Conservation (phyloP, 805 yeast species). For the Cyberlindnera japonica region DNA sequence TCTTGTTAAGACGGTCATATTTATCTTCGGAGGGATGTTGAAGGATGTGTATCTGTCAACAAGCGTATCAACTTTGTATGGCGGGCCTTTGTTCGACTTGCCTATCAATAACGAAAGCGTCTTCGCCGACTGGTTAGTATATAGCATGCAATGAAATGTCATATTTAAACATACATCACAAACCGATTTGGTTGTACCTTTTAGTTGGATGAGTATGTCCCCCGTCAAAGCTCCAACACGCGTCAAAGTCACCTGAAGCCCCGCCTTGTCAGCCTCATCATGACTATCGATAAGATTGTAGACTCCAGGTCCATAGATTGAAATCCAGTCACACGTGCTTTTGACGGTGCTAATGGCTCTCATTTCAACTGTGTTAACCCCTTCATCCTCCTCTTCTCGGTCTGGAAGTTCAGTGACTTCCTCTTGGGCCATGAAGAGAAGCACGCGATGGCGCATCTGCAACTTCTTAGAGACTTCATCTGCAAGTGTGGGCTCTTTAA, state of each 20-base stretch:
- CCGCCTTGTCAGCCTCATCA: not conserved
- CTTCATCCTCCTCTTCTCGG: not conserved
- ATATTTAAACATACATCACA: slow-evolving; percentile 3
- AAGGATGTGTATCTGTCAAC: slow-evolving; percentile 8
- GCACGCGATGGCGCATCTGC: not conserved
- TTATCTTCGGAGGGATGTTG: not conserved
- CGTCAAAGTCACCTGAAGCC: slow-evolving; percentile 1
- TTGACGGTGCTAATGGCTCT: slow-evolving; percentile 3
- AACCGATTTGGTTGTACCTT: slow-evolving; percentile 1
- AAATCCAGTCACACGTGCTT: slow-evolving; percentile 6
- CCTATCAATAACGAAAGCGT: not conserved
- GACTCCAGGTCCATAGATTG: slow-evolving; percentile 6
- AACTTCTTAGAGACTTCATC: slow-evolving; percentile 1
- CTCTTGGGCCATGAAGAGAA: slow-evolving; percentile 5
- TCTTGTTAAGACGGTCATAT: not conserved
- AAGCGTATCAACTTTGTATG: not conserved
- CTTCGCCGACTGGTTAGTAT: slow-evolving; percentile 1
- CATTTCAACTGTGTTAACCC: no score
- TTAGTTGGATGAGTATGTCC: slow-evolving; percentile 4
- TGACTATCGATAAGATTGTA: not conserved
- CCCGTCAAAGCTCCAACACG: slow-evolving; percentile 10
- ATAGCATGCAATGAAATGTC: not conserved
- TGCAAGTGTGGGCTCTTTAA: slow-evolving; percentile 4
- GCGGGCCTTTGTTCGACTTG: slow-evolving; percentile 1
- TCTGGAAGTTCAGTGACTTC: no score